phyloP scores from a whole-genome alignment of 495 filamentous ascomycete genomes.

The Xylaria longipes region DNA sequence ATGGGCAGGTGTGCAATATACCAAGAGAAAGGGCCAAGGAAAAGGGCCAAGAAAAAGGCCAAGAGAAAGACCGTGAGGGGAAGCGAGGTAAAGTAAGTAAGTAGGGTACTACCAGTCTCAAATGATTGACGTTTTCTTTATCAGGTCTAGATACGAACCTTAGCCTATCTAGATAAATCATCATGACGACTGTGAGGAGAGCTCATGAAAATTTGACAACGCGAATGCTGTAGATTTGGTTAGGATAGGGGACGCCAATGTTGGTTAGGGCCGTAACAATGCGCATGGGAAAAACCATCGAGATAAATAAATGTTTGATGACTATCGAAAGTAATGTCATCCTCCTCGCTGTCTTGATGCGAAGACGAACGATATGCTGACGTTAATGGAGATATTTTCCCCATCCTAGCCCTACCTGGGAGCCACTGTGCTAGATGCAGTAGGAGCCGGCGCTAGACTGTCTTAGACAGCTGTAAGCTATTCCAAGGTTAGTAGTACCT shows the following conservation, averaged over 20 bases:
- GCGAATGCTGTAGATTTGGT: background rate
- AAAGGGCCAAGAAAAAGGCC: background rate
- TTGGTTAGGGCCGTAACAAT: background rate
- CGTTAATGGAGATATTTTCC: background rate
- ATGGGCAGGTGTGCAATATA: background rate
- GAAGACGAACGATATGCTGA: background rate
- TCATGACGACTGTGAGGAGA: background rate
- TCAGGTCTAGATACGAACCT: background rate
- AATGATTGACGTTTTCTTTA: constrained; percentile 1
- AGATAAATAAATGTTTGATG: background rate
- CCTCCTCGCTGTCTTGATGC: background rate
- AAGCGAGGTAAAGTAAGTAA: background rate
- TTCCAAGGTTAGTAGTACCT: no score
- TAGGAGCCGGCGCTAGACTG: no score
- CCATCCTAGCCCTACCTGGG: background rate
- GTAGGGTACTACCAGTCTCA: background rate
- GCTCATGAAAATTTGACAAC: background rate
- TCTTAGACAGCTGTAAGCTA: no score
- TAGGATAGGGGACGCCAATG: background rate
- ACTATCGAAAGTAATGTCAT: background rate
- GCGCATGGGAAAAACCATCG: background rate
- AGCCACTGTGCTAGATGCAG: no score
- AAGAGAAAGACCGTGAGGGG: background rate
- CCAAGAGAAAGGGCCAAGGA: background rate
- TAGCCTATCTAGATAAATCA: background rate